These are phyloP conservation scores for Penicillium verrucosum DNA, from an alignment of 2,329 filamentous ascomycete genomes.

Conservation along the genomic window DNA sequence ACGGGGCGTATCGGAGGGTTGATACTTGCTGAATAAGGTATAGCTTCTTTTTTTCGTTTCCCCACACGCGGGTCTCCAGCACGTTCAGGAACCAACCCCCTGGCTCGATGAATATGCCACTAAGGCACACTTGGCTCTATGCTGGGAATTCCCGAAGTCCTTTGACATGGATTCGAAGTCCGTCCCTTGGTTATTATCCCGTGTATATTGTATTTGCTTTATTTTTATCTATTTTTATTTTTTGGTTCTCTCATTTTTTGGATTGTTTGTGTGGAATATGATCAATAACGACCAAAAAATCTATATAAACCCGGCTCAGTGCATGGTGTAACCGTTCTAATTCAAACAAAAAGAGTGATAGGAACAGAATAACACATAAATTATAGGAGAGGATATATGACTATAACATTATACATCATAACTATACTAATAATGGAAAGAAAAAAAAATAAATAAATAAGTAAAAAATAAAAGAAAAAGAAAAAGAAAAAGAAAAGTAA, in stretches of 20 bases:
- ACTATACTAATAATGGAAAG: not conserved
- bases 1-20: slow-evolving; percentile 4
- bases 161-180: too few relatives aligned
- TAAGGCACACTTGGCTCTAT: slow-evolving; percentile 7
- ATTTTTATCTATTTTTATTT: too few relatives aligned
- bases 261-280: not conserved
- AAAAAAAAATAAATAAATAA: not conserved
- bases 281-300: not conserved
- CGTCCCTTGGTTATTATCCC: not conserved
- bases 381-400: not conserved
- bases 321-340: not conserved
- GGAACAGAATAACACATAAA: not conserved
- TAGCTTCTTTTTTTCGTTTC: not conserved
- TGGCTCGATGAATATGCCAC: slow-evolving; percentile 2
- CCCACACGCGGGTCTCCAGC: slow-evolving; percentile 11
- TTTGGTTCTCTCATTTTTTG: not conserved
- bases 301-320: not conserved
- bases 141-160: slow-evolving; percentile 1
- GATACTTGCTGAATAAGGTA: not conserved
- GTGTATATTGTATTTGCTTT: not conserved
- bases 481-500: not conserved
- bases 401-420: not conserved
- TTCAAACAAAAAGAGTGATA: not conserved
- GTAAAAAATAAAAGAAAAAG: not conserved
- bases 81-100: slow-evolving; percentile 17